A percentile compares a stretch with the other conserved stretches of the same genome.
These are phyloP conservation scores for Agastache rugosa DNA, from an alignment of 257 asterid genomes.

Conservation along the genomic window DNA sequence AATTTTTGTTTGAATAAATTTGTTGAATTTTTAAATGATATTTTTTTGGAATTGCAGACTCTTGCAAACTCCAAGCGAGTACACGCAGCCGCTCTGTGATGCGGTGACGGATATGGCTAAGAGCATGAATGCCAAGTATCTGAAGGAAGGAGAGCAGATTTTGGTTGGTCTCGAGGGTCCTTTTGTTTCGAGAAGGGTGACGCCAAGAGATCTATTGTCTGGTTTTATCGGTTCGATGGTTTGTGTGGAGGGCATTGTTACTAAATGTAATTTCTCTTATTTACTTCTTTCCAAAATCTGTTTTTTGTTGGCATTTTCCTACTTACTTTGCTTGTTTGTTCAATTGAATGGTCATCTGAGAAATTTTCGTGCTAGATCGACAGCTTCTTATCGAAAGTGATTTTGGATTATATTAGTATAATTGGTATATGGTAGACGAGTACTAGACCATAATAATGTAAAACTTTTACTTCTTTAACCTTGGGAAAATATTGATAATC, in stretches of 20 bases:
- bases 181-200: constrained; percentile 89
- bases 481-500: background rate
- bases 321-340: background rate
- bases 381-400: background rate
- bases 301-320: background rate
- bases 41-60: constrained; percentile 55
- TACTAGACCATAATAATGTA: background rate
- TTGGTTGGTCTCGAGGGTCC: constrained; percentile 95
- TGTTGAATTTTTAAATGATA: background rate
- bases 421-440: background rate
- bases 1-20: background rate
- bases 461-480: background rate
- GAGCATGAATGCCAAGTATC: constrained; percentile 71
- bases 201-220: constrained; percentile 94
- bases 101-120: constrained; percentile 78
- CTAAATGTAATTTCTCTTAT: constrained; percentile 64
- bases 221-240: constrained; percentile 94
- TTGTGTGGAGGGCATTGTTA: constrained; percentile 90
- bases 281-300: background rate
- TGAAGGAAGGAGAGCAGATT: constrained; percentile 92
- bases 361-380: background rate
- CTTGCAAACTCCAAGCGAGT: constrained; percentile 89
- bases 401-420: background rate
- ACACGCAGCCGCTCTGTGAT: constrained; percentile 87
- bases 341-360: background rate